Evolutionary conservation across 345 rosid species (phyloP), one percentile per base, ranked within the genome.

Genomic region (Reutealis trisperma): DNA sequence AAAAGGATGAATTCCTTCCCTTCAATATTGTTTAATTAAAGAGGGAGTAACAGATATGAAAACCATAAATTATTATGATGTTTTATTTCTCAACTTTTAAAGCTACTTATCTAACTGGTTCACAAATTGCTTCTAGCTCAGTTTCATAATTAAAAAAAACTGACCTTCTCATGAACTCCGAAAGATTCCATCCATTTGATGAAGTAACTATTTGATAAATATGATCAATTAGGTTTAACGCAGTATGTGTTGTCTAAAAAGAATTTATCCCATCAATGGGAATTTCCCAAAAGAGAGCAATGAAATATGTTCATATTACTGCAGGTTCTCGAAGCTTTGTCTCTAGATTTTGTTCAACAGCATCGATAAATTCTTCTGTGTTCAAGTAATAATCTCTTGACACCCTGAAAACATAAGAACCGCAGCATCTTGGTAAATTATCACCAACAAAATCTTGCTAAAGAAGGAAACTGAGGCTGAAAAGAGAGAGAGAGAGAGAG

Each of bases 351-450:
- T 79, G 74, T 44, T 90, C 96, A 65, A 95, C 97, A 13, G 92
- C 92, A 81, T 90, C 93, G 0, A 96, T 91, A 76, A 96, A 96
- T 84, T 92, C 93, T 81, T 89, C 98, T 0, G 99, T 96, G 85
- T 76, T 91, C 86, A 93, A 72, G 86, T 84, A 96, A 73, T 45
- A 81, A 74, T 92, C 93, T 75, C 96, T 85, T 21, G 89, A 81
- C 72, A 91, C 93, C 89, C 99, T 93, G 93, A 80, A 54, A 74
- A 16, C 51, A 47, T 47, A 14, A 47, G 30, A 27, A 77, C 52
- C 72, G 25, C 24, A 73, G 58, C 52, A 68, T 32, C 32, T 61
- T 24, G 16, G 63, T 63, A 37, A 54, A 54, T 54, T 54, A 16
- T 54, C 59, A 10, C 19, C 67, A 51, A 30, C 1, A 5, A 21